A percentile compares a stretch with the other conserved stretches of the same genome.
These are phyloP conservation scores for Tilletiaria anomala DNA, from an alignment of 1,284 basidiomycete species.

Conservation along the genomic window DNA sequence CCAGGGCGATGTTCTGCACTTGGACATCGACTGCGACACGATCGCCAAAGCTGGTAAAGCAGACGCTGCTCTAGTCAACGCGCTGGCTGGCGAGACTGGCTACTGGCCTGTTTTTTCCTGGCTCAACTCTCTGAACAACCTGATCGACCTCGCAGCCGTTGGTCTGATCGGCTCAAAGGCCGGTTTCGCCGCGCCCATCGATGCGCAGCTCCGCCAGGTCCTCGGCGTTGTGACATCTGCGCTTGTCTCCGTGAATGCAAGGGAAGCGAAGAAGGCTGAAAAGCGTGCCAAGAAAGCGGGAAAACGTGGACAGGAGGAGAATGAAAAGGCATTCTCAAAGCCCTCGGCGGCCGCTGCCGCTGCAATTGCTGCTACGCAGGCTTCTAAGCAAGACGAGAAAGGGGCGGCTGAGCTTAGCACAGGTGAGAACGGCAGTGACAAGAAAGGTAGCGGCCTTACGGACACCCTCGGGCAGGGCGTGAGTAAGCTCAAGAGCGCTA, in stretches of 20 bases:
- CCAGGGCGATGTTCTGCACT: conserved; percentile 36
- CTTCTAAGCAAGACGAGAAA: too few relatives aligned
- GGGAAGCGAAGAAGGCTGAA: conserved; percentile 19
- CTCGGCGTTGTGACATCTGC: conserved; percentile 64
- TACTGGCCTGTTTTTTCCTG: conserved; percentile 54
- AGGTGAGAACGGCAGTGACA: too few relatives aligned
- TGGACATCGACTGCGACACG: conserved; percentile 60
- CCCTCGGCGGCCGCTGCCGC: too few relatives aligned
- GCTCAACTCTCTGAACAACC: conserved; percentile 64
- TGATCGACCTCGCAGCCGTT: conserved; percentile 82
- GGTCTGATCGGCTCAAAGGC: conserved; percentile 93
- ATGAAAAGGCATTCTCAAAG: too few relatives aligned
- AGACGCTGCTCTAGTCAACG: conserved; percentile 56
- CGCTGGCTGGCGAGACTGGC: conserved; percentile 65
- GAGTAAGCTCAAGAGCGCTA: too few relatives aligned
- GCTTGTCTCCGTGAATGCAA: conserved; percentile 51
- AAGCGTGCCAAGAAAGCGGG: conserved; percentile 2
- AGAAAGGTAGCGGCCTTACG: too few relatives aligned
- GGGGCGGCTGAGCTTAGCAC: too few relatives aligned
- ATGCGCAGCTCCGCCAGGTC: conserved; percentile 67
- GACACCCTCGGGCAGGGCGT: too few relatives aligned
- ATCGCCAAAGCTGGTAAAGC: conserved; percentile 53
- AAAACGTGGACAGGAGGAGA: too few relatives aligned
- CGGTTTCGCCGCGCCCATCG: conserved; percentile 67
- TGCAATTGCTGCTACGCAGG: too few relatives aligned